Base-by-base conservation (phyloP, 1,139 yeast genomes). In the Starmera stellimalicola region DNA sequence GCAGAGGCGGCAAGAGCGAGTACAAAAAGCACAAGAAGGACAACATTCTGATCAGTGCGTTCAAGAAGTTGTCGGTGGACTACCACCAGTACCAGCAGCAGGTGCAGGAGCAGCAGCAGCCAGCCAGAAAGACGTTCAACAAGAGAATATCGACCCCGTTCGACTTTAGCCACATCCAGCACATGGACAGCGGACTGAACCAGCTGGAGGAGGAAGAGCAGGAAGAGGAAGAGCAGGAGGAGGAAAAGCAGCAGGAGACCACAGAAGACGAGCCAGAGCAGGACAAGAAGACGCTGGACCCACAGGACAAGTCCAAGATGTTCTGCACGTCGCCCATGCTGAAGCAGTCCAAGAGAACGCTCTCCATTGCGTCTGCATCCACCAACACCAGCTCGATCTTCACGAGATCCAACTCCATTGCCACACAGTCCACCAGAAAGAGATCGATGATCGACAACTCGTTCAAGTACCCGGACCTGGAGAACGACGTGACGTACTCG, bases 91-190 rank as follows among this genome's bases (percentile, higher is more conserved):
- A 29, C 22, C 25, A 19, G n/a, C 26, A 27, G 17, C 27, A 33
- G 6, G 26, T 31, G 8, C 16, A 23, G 8, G 18, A 18, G 16
- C 30, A 16, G 5, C 20, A 15, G 7, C 18, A 9, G n/a, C 33
- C 16, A 18, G 26, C 22, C 3, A 38, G 38, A 44, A 45, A 35
- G 47, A 25, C 9, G 25, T 22, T 22, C 25, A 22, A 3, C 12
- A 25, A 18, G 16, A 30, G 29, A 24, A 30, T 30, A 25, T 47
- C 52, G 3, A 48, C 52, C 1, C 54, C 54, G 2, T 49, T 42
- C 29, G 50, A 39, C 0, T 49, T 49, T 33, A 43, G 40, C 7
- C 54, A 49, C 28, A 41, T 49, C 29, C 41, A 46, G 6, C 54
- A 49, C 27, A 40, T 36, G 16, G 42, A 42, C 20, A 31, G 30